These are phyloP conservation scores for Zoysia pacifica DNA, from an alignment of 176 grass and related monocot species.

Conservation along the genomic window DNA sequence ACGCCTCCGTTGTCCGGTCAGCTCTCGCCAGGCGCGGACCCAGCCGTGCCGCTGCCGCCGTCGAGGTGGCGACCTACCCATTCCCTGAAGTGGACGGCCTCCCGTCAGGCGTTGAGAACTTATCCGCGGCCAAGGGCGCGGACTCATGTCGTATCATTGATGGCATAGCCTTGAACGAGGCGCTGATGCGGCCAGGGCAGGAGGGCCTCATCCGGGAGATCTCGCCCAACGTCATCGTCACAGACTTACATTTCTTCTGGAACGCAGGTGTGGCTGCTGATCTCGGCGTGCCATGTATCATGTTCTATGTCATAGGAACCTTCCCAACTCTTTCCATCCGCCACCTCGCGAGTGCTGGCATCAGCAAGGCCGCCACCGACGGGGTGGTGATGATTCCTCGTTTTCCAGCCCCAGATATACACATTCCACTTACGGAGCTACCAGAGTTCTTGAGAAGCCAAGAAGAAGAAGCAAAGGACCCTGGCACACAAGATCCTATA, in stretches of 20 bases:
- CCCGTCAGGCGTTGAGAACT: conserved; percentile 34
- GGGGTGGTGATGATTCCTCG: neutral
- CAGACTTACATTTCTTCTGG: conserved; percentile 33
- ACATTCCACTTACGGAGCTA: conserved; percentile 20
- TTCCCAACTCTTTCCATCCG: conserved; percentile 22
- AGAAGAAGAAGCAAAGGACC: neutral
- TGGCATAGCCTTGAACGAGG: neutral
- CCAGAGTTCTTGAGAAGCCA: neutral
- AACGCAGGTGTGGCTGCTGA: neutral
- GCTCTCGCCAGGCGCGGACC: neutral
- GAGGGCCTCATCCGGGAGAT: neutral
- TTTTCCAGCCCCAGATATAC: neutral
- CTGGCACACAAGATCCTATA: accelerated
- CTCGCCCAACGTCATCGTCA: conserved; percentile 28
- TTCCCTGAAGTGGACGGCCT: conserved; percentile 39
- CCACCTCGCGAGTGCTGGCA: neutral
- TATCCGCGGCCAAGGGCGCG: neutral
- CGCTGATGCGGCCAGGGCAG: neutral
- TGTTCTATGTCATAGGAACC: neutral
- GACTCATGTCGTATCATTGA: conserved; percentile 24
- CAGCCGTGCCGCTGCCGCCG: neutral
- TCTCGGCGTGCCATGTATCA: conserved; percentile 1
- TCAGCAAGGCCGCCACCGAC: no score
- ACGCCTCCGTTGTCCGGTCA: neutral
- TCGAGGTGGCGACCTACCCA: conserved; percentile 4